Percentiles rank a stretch among this genome's conserved stretches.
phyloP scores from a whole-genome alignment of 371 early-diverging fungal species.

The Neoconidiobolus thromboides region DNA sequence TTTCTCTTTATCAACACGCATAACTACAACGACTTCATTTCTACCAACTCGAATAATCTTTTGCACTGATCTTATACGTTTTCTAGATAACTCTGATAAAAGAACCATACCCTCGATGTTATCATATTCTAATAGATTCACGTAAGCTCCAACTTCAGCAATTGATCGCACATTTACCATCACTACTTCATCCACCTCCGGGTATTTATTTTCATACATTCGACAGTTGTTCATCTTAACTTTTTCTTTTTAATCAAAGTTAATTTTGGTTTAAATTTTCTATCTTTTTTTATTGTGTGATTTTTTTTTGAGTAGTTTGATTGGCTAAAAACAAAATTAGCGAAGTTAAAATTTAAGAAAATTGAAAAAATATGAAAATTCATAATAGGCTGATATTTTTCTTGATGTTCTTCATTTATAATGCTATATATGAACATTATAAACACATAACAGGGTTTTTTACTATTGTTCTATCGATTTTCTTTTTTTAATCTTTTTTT shows the following conservation, averaged over 20 bases:
- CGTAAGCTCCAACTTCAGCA: constrained; percentile 96
- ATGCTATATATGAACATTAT: no score
- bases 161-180: constrained; percentile 97
- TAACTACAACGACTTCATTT: constrained; percentile 93
- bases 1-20: constrained; percentile 97
- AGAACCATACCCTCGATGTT: constrained; percentile 96
- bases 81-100: constrained; percentile 85
- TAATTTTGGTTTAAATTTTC: no score
- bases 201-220: constrained; percentile 90
- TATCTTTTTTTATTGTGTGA: no score
- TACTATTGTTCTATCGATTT: no score
- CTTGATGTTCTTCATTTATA: no score
- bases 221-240: constrained; percentile 24
- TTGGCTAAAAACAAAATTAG: no score
- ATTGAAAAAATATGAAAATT: no score
- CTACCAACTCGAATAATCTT: constrained; percentile 94
- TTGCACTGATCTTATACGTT: constrained; percentile 96
- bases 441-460: no score
- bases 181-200: constrained; percentile 95
- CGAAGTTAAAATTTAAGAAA: no score
- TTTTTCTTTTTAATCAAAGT: constrained; percentile 15
- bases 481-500: no score
- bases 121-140: constrained; percentile 81
- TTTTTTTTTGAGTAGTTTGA: no score
- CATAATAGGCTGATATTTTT: no score